Evolutionary conservation across 345 rosid species (phyloP), one percentile per base, ranked within the genome.

Genomic region (Ailanthus altissimus): DNA sequence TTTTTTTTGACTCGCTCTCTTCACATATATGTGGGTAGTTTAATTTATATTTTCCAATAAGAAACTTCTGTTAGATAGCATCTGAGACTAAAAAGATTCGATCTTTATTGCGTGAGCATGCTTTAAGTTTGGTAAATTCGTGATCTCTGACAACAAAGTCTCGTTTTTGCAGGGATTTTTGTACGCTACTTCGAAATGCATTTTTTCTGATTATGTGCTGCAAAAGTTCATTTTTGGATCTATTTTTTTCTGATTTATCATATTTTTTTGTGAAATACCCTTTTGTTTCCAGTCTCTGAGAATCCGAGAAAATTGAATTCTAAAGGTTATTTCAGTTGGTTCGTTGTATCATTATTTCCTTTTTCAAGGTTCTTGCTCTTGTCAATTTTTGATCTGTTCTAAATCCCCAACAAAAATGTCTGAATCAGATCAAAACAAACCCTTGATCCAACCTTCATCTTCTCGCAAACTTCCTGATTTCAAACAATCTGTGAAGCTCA

Each of bases 401-500:
- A 18, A 23, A 60, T 20, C 12, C 79, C 54, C 2, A 16, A n/a
- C 40, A 61, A 56, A 49, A 23, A 75, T 83, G 88, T 46, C 75
- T 5, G 70, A 79, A 15, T 20, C 83, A 20, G 75, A 76, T n/a
- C 75, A 60, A 5, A 36, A 42, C 9, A 53, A 67, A 8, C 62
- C 79, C 49, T 73, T 80, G 73, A 78, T 83, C 38, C 74, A 46
- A 38, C 63, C 73, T 11, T 75, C 79, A 25, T 49, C 81, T 28
- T 59, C 81, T n/a, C 61, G 83, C 21, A 53, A 73, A 53, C 75
- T 87, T 46, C 90, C 88, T 12, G 85, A 87, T 80, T 87, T 85
- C 78, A 76, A 83, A 49, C 85, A 85, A 47, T 82, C 84, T n/a
- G 88, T 87, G 67, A 85, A 85, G 56, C 84, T 87, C 63, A 87